These are phyloP conservation scores for Beauveria scarabaeidicola DNA, from an alignment of 2,329 filamentous ascomycete genomes.

Conservation along the genomic window DNA sequence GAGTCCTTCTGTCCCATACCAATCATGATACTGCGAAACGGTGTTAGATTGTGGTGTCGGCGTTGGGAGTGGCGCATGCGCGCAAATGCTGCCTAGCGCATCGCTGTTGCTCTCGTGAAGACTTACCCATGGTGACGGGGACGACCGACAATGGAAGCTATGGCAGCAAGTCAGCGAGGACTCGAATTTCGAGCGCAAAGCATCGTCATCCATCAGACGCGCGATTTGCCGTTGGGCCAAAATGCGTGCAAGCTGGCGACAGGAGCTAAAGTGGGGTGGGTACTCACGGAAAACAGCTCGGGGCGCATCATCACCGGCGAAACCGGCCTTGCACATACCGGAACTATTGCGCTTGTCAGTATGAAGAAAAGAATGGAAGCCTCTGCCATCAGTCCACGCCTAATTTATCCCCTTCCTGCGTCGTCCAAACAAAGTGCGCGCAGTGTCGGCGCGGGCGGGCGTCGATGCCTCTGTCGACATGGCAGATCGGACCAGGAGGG, in stretches of 20 bases:
- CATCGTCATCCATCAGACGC: not conserved
- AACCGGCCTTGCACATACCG: conserved; percentile 99
- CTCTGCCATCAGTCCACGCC: not conserved
- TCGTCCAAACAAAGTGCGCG: not conserved
- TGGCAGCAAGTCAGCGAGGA: not conserved
- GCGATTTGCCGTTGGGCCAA: not conserved
- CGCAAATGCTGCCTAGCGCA: not conserved
- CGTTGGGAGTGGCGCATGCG: conserved; percentile 10
- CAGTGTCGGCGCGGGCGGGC: not conserved
- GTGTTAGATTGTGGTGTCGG: not conserved
- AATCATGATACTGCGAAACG: conserved; percentile 87
- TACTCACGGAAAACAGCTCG: conserved; percentile 99
- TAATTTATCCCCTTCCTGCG: not conserved
- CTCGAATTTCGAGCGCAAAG: not conserved
- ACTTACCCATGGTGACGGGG: conserved; percentile 61
- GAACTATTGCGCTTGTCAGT: conserved; percentile 59
- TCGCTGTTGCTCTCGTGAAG: not conserved
- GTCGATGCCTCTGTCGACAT: conserved; percentile 1
- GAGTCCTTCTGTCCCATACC: conserved; percentile 99
- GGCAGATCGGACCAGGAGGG: conserved; percentile 9
- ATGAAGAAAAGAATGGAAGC: conserved; percentile 3
- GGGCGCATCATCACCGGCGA: conserved; percentile 99
- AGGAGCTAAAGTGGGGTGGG: conserved; percentile 30
- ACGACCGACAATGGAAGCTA: conserved; percentile 86
- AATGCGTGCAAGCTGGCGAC: conserved; percentile 3